Conservation (phyloP, 2,329 filamentous ascomycete genomes). For the Aureobasidium subglaciale region DNA sequence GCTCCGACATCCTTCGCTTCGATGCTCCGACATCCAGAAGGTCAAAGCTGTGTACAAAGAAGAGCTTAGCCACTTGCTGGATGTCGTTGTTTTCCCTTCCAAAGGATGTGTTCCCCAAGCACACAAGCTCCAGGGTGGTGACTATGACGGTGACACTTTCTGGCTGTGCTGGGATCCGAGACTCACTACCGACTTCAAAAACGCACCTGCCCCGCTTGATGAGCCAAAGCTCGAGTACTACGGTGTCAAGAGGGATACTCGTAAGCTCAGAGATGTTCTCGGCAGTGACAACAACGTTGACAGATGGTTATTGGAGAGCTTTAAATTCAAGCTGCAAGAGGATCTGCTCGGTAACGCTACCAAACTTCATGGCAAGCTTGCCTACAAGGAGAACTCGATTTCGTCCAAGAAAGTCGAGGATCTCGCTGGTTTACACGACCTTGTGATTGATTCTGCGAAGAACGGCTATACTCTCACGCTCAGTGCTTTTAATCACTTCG, state of each 20-base stretch:
- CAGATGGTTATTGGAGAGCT: slow-evolving; percentile 46
- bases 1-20: slow-evolving; percentile 66
- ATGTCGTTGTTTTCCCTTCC: slow-evolving; percentile 71
- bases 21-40: slow-evolving; percentile 65
- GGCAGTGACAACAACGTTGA: slow-evolving; percentile 29
- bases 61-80: slow-evolving; percentile 59
- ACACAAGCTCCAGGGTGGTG: slow-evolving; percentile 66
- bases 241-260: slow-evolving; percentile 45
- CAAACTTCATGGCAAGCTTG: slow-evolving; percentile 54
- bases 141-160: slow-evolving; percentile 70
- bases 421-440: slow-evolving; percentile 30
- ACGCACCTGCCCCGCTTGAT: slow-evolving; percentile 44
- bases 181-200: slow-evolving; percentile 61
- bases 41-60: slow-evolving; percentile 44
- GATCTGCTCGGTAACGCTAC: slow-evolving; percentile 59
- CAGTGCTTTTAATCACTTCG: slow-evolving; percentile 41
- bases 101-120: slow-evolving; percentile 58
- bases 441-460: slow-evolving; percentile 39
- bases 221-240: slow-evolving; percentile 42
- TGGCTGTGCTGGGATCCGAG: slow-evolving; percentile 69
- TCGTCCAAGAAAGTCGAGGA: slow-evolving; percentile 21
- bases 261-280: slow-evolving; percentile 42
- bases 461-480: slow-evolving; percentile 45
- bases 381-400: slow-evolving; percentile 42
- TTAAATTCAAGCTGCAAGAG: slow-evolving; percentile 52